phyloP scores from a whole-genome alignment of 805 yeast species.

The Candida oleophila region DNA sequence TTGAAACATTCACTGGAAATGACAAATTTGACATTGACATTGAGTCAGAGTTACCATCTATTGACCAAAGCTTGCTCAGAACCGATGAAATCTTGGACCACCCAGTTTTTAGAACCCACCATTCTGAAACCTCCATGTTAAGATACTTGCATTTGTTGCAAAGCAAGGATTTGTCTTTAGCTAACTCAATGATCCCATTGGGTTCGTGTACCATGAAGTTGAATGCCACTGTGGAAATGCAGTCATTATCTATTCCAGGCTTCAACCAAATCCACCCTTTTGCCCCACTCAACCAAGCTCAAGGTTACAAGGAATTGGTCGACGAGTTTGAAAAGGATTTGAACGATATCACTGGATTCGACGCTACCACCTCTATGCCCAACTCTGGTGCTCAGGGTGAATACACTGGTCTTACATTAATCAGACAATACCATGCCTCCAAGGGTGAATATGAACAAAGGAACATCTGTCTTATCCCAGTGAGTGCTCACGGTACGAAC shows the following conservation, averaged over 20 bases:
- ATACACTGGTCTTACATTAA: constrained; percentile 88
- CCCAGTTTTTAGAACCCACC: constrained; percentile 81
- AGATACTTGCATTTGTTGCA: constrained; percentile 86
- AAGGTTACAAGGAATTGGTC: constrained; percentile 77
- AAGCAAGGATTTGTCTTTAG: constrained; percentile 83
- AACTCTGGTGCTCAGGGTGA: constrained; percentile 99
- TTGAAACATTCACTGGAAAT: constrained; percentile 57
- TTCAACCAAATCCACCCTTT: constrained; percentile 89
- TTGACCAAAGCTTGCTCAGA: constrained; percentile 52
- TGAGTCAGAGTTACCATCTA: constrained; percentile 41
- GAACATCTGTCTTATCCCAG: constrained; percentile 90
- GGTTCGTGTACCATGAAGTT: constrained; percentile 99
- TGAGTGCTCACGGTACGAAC: constrained; percentile 97
- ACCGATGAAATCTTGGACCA: constrained; percentile 62
- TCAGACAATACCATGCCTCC: constrained; percentile 69
- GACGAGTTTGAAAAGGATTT: constrained; percentile 78
- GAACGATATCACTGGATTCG: constrained; percentile 90
- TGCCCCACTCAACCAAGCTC: constrained; percentile 85
- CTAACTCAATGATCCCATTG: constrained; percentile 94
- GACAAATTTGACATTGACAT: constrained; percentile 13
- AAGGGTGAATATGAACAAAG: constrained; percentile 67
- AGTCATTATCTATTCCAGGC: constrained; percentile 92
- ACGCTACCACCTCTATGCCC: constrained; percentile 89
- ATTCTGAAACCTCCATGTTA: constrained; percentile 92
- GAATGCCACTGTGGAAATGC: constrained; percentile 94